A percentile compares a stretch with the other conserved stretches of the same genome.
These are phyloP conservation scores for Trichophyton verrucosum DNA, from an alignment of 2,329 filamentous ascomycete genomes.

Conservation along the genomic window DNA sequence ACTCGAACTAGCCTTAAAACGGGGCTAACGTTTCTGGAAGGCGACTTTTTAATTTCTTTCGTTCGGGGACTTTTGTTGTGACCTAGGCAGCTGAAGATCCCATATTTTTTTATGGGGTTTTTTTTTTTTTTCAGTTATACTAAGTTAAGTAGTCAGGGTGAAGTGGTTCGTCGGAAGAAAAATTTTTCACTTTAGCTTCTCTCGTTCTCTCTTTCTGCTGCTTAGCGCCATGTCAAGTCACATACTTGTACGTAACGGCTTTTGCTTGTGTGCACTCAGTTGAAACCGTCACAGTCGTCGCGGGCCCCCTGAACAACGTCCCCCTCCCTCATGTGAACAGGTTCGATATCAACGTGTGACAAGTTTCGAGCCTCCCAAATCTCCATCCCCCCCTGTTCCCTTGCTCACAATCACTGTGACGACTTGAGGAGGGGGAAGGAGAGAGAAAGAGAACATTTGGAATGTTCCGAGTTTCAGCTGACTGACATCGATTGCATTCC, in stretches of 20 bases:
- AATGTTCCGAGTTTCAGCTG: background rate
- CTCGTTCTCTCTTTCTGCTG: background rate
- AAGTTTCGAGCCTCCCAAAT: background rate
- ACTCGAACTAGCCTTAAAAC: background rate
- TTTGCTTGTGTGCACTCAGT: background rate
- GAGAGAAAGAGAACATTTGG: too few relatives aligned
- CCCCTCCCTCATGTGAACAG: background rate
- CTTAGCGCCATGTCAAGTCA: background rate
- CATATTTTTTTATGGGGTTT: background rate
- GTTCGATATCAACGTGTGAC: background rate
- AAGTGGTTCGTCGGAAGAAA: slow-evolving; percentile 2
- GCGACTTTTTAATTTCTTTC: background rate
- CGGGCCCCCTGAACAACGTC: background rate
- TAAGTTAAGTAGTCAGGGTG: background rate
- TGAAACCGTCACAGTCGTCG: background rate
- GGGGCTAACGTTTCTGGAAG: background rate
- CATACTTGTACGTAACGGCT: background rate
- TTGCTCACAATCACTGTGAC: background rate
- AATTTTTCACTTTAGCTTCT: background rate
- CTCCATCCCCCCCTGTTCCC: background rate
- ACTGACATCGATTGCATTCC: background rate
- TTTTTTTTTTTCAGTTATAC: background rate
- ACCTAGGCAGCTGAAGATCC: background rate
- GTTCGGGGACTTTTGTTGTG: background rate
- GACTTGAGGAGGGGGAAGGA: background rate